Conservation (phyloP, 345 rosid species). For the Moricandia arvensis region DNA sequence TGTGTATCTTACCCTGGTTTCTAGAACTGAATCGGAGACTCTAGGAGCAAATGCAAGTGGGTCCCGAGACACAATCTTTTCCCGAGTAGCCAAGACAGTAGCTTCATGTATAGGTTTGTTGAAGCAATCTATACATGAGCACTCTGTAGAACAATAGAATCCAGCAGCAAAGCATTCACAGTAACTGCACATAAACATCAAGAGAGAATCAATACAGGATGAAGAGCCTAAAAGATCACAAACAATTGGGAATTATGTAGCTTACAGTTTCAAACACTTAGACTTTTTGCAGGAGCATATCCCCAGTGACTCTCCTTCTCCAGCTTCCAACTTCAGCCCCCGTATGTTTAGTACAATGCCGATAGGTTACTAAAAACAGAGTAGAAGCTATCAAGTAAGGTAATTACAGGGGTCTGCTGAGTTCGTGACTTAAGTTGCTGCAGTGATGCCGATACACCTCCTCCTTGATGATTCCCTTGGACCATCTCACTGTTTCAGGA, state of each 20-base stretch:
- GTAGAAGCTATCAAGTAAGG: slow-evolving; percentile 1
- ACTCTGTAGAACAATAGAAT: slow-evolving; percentile 52
- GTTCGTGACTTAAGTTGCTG: slow-evolving; percentile 55
- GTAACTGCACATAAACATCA: slow-evolving; percentile 50
- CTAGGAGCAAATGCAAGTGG: neutral
- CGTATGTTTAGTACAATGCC: no score
- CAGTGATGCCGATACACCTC: slow-evolving; percentile 67
- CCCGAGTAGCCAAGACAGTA: neutral
- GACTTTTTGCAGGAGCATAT: neutral
- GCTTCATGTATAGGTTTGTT: neutral
- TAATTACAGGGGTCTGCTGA: slow-evolving; percentile 44
- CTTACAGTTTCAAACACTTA: neutral
- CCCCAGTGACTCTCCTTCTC: neutral
- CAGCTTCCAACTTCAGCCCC: neutral
- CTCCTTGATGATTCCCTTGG: slow-evolving; percentile 84
- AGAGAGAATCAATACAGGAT: neutral
- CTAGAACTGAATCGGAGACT: neutral
- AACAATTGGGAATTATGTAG: neutral
- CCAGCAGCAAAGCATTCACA: slow-evolving; percentile 99
- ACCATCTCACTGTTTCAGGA: slow-evolving; percentile 62
- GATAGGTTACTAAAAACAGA: no score
- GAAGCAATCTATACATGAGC: neutral
- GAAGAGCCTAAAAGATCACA: neutral
- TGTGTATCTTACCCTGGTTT: neutral
- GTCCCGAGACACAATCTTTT: neutral